These are phyloP conservation scores for Cercis canadensis DNA, from an alignment of 306 rosid genomes.

Conservation along the genomic window DNA sequence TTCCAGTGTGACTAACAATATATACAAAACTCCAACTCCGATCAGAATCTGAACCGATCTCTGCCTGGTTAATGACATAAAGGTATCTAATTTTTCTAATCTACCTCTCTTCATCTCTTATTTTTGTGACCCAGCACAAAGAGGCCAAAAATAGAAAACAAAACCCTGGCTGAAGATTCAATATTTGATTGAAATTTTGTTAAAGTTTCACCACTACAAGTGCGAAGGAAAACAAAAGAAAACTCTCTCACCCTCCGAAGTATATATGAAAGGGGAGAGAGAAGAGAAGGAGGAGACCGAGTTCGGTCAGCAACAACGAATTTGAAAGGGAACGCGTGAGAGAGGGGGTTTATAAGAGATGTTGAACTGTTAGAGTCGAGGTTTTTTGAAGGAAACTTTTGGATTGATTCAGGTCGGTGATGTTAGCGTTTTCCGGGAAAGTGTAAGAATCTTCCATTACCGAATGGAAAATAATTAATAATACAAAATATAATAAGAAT, in stretches of 20 bases:
- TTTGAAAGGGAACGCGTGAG: slow-evolving; percentile 26
- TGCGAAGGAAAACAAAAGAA: no score
- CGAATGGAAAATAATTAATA: neutral
- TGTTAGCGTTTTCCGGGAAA: slow-evolving; percentile 30
- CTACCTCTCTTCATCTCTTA: slow-evolving; percentile 69
- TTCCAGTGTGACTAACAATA: slow-evolving; percentile 64
- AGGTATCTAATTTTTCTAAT: slow-evolving; percentile 46
- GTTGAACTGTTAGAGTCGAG: neutral
- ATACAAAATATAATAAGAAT: neutral
- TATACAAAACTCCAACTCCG: slow-evolving; percentile 57
- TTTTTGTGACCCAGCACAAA: neutral
- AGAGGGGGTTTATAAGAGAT: neutral
- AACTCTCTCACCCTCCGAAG: neutral
- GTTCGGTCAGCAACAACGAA: slow-evolving; percentile 32
- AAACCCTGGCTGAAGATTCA: neutral
- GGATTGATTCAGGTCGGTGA: slow-evolving; percentile 38
- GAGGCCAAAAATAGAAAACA: neutral
- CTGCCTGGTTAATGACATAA: slow-evolving; percentile 59
- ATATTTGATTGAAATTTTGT: neutral
- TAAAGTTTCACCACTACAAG: neutral
- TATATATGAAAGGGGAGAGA: neutral
- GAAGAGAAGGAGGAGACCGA: slow-evolving; percentile 7
- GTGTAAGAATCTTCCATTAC: neutral
- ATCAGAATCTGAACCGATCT: slow-evolving; percentile 77
- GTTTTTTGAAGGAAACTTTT: neutral